Base-by-base conservation (phyloP, 495 filamentous ascomycete genomes). In the Penicillium longicatenatum region DNA sequence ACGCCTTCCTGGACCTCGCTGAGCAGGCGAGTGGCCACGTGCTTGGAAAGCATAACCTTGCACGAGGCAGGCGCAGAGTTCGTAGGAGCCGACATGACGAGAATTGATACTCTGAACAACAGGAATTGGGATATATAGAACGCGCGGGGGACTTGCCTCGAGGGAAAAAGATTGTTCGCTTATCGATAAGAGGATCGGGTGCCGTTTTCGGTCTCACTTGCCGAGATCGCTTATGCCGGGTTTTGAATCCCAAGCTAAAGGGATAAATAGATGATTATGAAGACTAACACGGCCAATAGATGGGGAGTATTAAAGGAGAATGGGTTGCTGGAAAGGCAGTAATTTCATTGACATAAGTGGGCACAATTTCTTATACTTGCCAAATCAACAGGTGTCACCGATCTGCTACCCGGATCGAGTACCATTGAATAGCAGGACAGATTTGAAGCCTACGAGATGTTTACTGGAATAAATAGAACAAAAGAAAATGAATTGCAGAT, bases 31-130 rank as follows among this genome's bases (percentile, higher is more conserved):
- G 89, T 90, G 26, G 92, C 92, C 62, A 98, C 88, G 46, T 86
- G 84, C 57, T 88, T 88, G 45, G 93, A 89, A 58, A 93, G 82
- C 64, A 98, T 82, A 57, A 97, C 91, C 79, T 97, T 96, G 82
- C 94, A 97, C 59, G 87, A 84, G 68, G 89, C 77, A 44, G 71
- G 66, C 16, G 67, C 56, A 26, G 67, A 47, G 24, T 64, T 60
- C 54, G 66, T 55, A 64, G 68, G 52, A 26, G 75, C 67, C 57
- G 75, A 72, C 75, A 78, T 78, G 30, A 52, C 42, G 55, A 62
- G 16, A 39, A 48, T 22, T 41, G 33, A 55, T 41, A 30, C 42
- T 50, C 17, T 48, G 44, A 58, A 51, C 4, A 11, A 57, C 57
- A 50, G 44, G 49, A 53, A 41, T 50, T 43, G 57, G 53, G 33